Evolutionary conservation across 78 protist genomes (phyloP).

Genomic region (Protostelium mycophagum): DNA sequence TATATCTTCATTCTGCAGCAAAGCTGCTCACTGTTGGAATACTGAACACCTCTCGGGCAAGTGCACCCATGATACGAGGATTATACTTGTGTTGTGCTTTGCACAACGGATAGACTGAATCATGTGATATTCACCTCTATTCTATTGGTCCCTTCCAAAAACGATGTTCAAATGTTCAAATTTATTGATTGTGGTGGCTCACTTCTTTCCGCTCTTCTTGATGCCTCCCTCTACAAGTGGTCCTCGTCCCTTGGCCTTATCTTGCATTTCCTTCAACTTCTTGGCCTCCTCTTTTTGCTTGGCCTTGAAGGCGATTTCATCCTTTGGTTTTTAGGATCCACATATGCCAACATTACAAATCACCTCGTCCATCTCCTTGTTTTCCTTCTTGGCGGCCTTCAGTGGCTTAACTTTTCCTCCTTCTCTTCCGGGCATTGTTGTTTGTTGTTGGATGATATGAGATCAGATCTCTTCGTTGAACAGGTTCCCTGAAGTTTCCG

Average conservation of each 20-base stretch:
- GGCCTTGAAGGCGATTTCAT: constrained; percentile 53
- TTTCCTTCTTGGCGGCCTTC: constrained; percentile 59
- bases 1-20: no score
- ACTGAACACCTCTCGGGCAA: no score
- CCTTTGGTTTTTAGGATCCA: not conserved
- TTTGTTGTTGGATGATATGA: no score
- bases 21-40: no score
- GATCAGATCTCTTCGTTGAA: no score
- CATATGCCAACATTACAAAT: not conserved
- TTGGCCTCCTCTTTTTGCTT: constrained; percentile 47
- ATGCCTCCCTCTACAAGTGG: constrained; percentile 46
- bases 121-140: no score
- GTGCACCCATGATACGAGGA: no score
- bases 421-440: not conserved
- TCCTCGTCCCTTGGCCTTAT: constrained; percentile 46
- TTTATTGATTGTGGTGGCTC: not conserved
- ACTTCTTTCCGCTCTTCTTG: constrained; percentile 57
- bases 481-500: no score
- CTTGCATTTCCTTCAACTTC: constrained; percentile 42
- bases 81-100: no score
- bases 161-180: not conserved
- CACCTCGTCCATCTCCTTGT: constrained; percentile 54
- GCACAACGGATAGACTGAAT: no score
- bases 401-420: constrained; percentile 58
- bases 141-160: no score